Evolutionary conservation across 2,329 filamentous ascomycete species (phyloP).

Genomic region (Stromatinia cepivora): DNA sequence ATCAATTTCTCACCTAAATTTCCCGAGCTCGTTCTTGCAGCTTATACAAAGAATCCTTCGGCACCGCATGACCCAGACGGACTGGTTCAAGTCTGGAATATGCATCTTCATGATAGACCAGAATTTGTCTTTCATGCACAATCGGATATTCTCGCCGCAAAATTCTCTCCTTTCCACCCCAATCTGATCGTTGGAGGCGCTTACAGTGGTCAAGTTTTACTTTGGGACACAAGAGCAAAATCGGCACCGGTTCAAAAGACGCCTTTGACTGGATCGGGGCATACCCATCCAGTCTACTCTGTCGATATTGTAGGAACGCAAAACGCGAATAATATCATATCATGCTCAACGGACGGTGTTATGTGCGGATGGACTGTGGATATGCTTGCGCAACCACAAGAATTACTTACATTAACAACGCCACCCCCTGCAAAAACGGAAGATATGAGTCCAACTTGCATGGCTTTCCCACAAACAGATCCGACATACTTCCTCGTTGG

Average conservation of each 20-base stretch:
- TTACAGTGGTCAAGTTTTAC: conserved; percentile 91
- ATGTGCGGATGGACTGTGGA: conserved; percentile 98
- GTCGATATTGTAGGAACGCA: conserved; percentile 96
- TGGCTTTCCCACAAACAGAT: conserved; percentile 92
- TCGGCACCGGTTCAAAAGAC: conserved; percentile 93
- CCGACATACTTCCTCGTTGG: conserved; percentile 97
- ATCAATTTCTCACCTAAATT: conserved; percentile 96
- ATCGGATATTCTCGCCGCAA: conserved; percentile 91
- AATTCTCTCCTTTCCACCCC: conserved; percentile 98
- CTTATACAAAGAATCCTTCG: conserved; percentile 96
- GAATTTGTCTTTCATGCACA: conserved; percentile 97
- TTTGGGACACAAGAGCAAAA: conserved; percentile 94
- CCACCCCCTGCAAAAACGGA: conserved; percentile 88
- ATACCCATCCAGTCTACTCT: conserved; percentile 95
- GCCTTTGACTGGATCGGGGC: conserved; percentile 88
- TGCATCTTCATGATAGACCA: conserved; percentile 88
- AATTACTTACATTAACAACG: conserved; percentile 83
- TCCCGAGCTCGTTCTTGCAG: conserved; percentile 86
- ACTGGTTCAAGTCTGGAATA: conserved; percentile 94
- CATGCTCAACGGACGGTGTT: conserved; percentile 92
- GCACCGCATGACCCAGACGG: conserved; percentile 93
- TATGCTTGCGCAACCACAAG: conserved; percentile 95
- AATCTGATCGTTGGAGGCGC: conserved; percentile 95
- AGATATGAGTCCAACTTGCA: conserved; percentile 89
- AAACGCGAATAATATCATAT: conserved; percentile 98